A percentile compares a stretch with the other conserved stretches of the same genome.
These are phyloP conservation scores for Rhytidiadelphus loreus DNA, from an alignment of 225 moss, liverwort and hornwort species.

Conservation along the genomic window DNA sequence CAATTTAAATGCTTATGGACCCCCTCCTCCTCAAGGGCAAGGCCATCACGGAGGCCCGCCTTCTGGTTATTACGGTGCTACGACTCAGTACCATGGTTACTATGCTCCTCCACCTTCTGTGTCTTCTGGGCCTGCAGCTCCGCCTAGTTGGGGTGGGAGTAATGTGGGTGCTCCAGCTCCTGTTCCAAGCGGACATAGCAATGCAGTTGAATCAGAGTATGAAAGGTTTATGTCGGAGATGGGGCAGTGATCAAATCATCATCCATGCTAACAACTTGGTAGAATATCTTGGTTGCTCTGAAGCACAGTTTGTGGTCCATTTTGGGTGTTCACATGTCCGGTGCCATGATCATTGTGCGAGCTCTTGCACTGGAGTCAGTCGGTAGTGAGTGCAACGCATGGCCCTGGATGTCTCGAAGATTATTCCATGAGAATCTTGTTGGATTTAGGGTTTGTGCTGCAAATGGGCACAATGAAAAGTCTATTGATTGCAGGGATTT, in stretches of 20 bases:
- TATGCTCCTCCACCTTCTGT: constrained; percentile 65
- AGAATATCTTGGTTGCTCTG: constrained; percentile 8
- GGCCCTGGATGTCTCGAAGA: neutral
- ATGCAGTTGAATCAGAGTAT: constrained; percentile 86
- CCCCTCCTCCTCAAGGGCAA: constrained; percentile 57
- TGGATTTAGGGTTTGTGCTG: constrained; percentile 9
- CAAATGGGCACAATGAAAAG: neutral
- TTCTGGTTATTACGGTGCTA: constrained; percentile 52
- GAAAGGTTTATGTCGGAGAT: constrained; percentile 99
- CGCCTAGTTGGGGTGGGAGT: constrained; percentile 64
- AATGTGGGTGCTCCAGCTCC: constrained; percentile 25
- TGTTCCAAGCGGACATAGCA: constrained; percentile 39
- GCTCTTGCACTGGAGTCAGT: neutral
- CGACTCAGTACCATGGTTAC: constrained; percentile 66
- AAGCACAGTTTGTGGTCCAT: neutral
- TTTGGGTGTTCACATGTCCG: constrained; percentile 10
- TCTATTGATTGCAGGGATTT: constrained; percentile 27
- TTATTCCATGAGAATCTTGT: neutral
- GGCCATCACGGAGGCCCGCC: constrained; percentile 47
- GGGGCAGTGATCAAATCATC: constrained; percentile 44
- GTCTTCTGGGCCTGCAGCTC: constrained; percentile 44
- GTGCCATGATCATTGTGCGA: neutral
- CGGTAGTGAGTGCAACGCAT: constrained; percentile 3
- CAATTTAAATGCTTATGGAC: constrained; percentile 38
- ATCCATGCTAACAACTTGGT: constrained; percentile 2